Evolutionary conservation across 2,329 filamentous ascomycete species (phyloP), one percentile per base, ranked within the genome.

Genomic region (Fusarium devonianum): DNA sequence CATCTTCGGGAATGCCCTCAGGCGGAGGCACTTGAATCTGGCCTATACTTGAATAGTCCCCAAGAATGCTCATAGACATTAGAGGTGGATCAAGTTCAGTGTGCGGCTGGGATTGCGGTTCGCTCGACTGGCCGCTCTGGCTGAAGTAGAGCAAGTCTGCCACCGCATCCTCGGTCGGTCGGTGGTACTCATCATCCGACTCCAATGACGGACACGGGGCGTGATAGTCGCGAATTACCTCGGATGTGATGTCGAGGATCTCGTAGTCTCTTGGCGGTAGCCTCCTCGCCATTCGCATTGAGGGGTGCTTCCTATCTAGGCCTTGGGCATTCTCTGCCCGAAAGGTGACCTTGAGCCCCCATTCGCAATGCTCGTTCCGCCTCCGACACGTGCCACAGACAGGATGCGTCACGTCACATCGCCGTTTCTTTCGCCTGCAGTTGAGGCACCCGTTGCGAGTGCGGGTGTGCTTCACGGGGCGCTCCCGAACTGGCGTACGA

Each of bases 361-460:
- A 73, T 66, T 70, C 65, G 30, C 71, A 73, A 1, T 36, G 36
- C 38, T 72, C 69, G 18, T 58, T 58, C 4, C 66, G 63, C 8
- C 69, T 66, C 9, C 60, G 50, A 53, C 71, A 73, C 2, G 68
- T 68, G 11, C 69, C 69, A 32, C 71, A 73, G 3, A 67, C 53
- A 6, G 71, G 71, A 1, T 65, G 68, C 5, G 55, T 55, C 47
- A 74, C 71, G 41, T 74, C 71, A 45, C 71, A 73, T 49, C 72
- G 73, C 30, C 71, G 65, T 64, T 73, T 73, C 59, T 70, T 72
- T 25, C 69, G 69, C 7, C 71, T 70, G 19, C 71, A 73, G 49
- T 72, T 72, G 43, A 73, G 67, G 28, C 71, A 73, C 1, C 71
- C 70, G 4, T 69, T 71, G 17, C 70, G 61, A 11, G 70, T 72